Conservation (phyloP, 306 rosid species). For the Canavalia ensiformis region DNA sequence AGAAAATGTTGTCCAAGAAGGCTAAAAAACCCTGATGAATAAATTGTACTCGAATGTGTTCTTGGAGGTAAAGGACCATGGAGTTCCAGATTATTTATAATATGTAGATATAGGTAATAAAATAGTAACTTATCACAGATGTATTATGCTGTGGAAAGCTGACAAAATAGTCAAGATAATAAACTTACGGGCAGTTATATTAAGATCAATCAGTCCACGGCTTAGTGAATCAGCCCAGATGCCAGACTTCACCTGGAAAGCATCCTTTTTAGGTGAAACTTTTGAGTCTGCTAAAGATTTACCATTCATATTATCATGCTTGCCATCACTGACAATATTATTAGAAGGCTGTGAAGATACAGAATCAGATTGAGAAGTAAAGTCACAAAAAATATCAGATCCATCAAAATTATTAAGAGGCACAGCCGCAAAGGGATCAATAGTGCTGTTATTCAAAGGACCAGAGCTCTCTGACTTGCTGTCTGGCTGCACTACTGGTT, state of each 20-base stretch:
- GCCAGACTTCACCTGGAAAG: conserved; percentile 91
- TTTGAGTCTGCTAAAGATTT: conserved; percentile 56
- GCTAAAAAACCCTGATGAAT: conserved; percentile 4
- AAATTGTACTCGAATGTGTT: conserved; percentile 22
- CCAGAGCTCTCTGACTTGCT: conserved; percentile 61
- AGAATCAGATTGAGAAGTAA: conserved; percentile 74
- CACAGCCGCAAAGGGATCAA: conserved; percentile 93
- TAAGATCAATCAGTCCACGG: conserved; percentile 98
- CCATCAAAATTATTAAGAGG: conserved; percentile 87
- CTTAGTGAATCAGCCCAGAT: conserved; percentile 97
- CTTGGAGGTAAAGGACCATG: conserved; percentile 31
- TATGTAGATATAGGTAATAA: conserved; percentile 33
- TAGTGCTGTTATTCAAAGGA: conserved; percentile 54
- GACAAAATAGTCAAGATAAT: conserved; percentile 33
- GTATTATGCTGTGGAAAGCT: conserved; percentile 24
- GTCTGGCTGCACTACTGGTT: conserved; percentile 70
- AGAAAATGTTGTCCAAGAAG: conserved; percentile 6
- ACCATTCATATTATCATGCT: conserved; percentile 53
- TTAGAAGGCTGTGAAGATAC: conserved; percentile 66
- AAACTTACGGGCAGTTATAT: conserved; percentile 94
- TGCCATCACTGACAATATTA: conserved; percentile 54
- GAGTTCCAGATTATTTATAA: background rate
- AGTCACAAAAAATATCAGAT: conserved; percentile 79
- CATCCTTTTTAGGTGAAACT: conserved; percentile 66
- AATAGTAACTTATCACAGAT: conserved; percentile 14